Conservation (phyloP, 192 early-diverging fungal species). For the Umbelopsis sp. region DNA sequence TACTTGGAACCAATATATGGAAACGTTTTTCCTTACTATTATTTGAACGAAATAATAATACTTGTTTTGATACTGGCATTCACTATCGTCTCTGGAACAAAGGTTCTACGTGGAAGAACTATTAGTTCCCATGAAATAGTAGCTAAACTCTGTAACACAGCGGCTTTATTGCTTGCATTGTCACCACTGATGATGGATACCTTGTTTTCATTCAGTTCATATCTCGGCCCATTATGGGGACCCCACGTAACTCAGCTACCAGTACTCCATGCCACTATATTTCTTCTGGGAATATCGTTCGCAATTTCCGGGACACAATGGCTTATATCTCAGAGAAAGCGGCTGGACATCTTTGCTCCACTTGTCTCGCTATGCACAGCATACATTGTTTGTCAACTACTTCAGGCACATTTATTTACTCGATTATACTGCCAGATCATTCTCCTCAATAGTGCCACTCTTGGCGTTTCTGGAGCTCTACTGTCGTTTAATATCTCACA, state of each 20-base stretch:
- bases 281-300: slow-evolving; percentile 49
- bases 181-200: slow-evolving; percentile 46
- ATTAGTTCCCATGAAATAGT: neutral
- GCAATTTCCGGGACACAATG: neutral
- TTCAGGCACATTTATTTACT: slow-evolving; percentile 32
- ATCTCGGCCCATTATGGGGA: slow-evolving; percentile 60
- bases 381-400: neutral
- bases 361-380: neutral
- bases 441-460: slow-evolving; percentile 32
- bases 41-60: slow-evolving; percentile 46
- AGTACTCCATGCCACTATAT: slow-evolving; percentile 54
- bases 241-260: slow-evolving; percentile 56
- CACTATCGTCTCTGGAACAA: slow-evolving; percentile 6
- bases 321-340: neutral
- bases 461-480: slow-evolving; percentile 38
- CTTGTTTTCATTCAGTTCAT: slow-evolving; percentile 53
- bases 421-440: slow-evolving; percentile 34
- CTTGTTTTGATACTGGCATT: slow-evolving; percentile 48
- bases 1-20: slow-evolving; percentile 71
- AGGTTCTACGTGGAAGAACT: neutral
- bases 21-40: slow-evolving; percentile 58
- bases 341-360: neutral
- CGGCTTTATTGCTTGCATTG: slow-evolving; percentile 43
- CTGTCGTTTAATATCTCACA: neutral
- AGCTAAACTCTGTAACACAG: slow-evolving; percentile 28